phyloP scores from a whole-genome alignment of 768 basidiomycete genomes.

The Lyophyllum atratum region DNA sequence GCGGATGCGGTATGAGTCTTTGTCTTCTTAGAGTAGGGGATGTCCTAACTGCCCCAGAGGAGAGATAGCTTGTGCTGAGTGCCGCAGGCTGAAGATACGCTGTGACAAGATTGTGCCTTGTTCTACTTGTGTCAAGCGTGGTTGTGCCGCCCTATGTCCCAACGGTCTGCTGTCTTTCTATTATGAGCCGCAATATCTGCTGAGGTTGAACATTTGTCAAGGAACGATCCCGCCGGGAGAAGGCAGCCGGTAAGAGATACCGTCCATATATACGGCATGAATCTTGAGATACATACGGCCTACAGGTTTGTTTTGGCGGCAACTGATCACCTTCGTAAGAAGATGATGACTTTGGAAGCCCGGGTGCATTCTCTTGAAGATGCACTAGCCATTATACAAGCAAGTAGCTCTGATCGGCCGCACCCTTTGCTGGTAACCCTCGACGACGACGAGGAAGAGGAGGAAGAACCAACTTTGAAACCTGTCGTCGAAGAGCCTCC shows the following conservation, averaged over 20 bases:
- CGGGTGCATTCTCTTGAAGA: slow-evolving; percentile 58
- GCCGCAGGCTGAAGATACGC: slow-evolving; percentile 44
- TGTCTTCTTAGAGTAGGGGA: not conserved
- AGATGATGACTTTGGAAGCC: slow-evolving; percentile 45
- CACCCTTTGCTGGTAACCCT: slow-evolving; percentile 43
- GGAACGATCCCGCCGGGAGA: slow-evolving; percentile 57
- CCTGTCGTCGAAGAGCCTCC: slow-evolving; percentile 28
- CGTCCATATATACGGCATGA: not conserved
- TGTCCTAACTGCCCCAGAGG: slow-evolving; percentile 25
- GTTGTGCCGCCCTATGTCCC: slow-evolving; percentile 51
- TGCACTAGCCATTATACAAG: slow-evolving; percentile 49
- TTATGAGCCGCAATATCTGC: not conserved
- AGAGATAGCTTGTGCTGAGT: slow-evolving; percentile 47
- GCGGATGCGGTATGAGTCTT: slow-evolving; percentile 33
- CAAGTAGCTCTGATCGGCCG: slow-evolving; percentile 34
- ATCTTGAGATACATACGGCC: not conserved
- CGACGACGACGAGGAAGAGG: slow-evolving; percentile 33
- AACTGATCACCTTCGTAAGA: slow-evolving; percentile 52
- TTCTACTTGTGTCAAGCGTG: slow-evolving; percentile 53
- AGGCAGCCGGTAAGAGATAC: slow-evolving; percentile 45
- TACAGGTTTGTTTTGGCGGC: slow-evolving; percentile 52
- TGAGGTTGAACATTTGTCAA: slow-evolving; percentile 18
- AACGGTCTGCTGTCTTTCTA: slow-evolving; percentile 39
- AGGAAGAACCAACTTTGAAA: slow-evolving; percentile 26
- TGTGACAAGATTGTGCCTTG: slow-evolving; percentile 43